Evolutionary conservation across 164 flowering plant species (phyloP).

Genomic region (Vitis amurensis): DNA sequence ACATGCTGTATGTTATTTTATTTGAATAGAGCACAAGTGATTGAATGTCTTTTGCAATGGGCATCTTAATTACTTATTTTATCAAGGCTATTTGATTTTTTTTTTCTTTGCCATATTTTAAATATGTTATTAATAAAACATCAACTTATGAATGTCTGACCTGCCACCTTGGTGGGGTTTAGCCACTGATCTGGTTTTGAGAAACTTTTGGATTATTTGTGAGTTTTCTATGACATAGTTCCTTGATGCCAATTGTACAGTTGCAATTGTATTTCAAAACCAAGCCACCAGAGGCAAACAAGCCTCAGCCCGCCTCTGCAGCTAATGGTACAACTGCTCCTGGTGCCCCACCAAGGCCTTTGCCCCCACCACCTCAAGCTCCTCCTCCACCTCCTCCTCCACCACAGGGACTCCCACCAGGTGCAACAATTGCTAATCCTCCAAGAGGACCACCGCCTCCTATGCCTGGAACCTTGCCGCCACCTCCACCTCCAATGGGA

Average conservation of each 20-base stretch:
- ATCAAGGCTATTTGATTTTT: too few relatives aligned
- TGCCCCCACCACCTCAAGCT: slow-evolving; percentile 67
- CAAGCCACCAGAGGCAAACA: slow-evolving; percentile 84
- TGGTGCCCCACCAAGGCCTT: slow-evolving; percentile 62
- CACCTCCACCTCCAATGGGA: slow-evolving; percentile 67
- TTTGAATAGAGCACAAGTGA: too few relatives aligned
- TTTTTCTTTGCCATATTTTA: too few relatives aligned
- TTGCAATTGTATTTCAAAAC: slow-evolving; percentile 88
- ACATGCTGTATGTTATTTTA: too few relatives aligned
- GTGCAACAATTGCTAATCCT: slow-evolving; percentile 43
- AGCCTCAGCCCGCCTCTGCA: slow-evolving; percentile 60
- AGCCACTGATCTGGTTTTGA: neutral
- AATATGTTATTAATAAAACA: too few relatives aligned
- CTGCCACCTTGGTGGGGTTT: neutral
- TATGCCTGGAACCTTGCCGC: slow-evolving; percentile 46
- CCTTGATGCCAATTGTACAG: slow-evolving; percentile 38
- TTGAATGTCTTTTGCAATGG: too few relatives aligned
- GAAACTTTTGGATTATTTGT: neutral
- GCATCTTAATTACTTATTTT: too few relatives aligned
- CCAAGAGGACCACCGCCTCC: slow-evolving; percentile 66
- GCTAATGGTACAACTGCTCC: slow-evolving; percentile 69
- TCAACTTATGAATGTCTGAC: too few relatives aligned
- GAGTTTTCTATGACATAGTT: neutral
- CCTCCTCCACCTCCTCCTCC: slow-evolving; percentile 68
- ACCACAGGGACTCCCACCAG: slow-evolving; percentile 50